Evolutionary conservation across 768 basidiomycete species (phyloP), one percentile per base, ranked within the genome.

Genomic region (Suillus bovinus): DNA sequence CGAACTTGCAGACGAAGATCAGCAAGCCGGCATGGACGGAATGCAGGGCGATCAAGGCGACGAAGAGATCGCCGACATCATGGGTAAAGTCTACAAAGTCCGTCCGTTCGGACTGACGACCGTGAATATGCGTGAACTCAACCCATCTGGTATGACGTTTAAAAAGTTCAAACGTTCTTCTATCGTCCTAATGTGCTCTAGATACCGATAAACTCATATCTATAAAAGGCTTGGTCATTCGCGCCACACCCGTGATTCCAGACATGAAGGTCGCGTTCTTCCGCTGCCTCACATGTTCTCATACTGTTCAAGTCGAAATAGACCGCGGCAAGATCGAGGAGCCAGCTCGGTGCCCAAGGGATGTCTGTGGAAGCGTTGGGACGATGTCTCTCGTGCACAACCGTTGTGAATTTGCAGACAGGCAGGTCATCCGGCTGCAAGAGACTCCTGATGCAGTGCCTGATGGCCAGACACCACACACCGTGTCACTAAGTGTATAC

Each of bases 211-310:
- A 98, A 76, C 87, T 99, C 22, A 91, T 97, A 22, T 89, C 86
- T 61, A 90, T 99, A 79, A 97, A 96, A 74, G 97, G 97, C 61
- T 86, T 99, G 8, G 94, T 99, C 69, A 99, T 99, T 64, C 91
- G 97, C 27, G 93, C 96, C 0, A 98, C 97, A 0, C 94, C 96
- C 13, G 91, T 99, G 69, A 98, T 99, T 63, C 97, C 97, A 4
- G 97, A 99, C 76, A 99, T 99, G 97, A 96, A 96, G 77, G 87
- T 87, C 66, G 97, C 96, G 24, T 99, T 99, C 81, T 99, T 99
- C 85, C 91, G 96, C 60, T 99, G 97, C 77, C 81, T 93, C 31
- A 91, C 90, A 41, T 99, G 97, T 74, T 90, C 90, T 44, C 97
- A 99, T 75, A 98, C 97, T n/a, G 88, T 94, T 9, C 94, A 94